phyloP scores from a whole-genome alignment of 208 protist species.

The Baffinella frigidus region DNA sequence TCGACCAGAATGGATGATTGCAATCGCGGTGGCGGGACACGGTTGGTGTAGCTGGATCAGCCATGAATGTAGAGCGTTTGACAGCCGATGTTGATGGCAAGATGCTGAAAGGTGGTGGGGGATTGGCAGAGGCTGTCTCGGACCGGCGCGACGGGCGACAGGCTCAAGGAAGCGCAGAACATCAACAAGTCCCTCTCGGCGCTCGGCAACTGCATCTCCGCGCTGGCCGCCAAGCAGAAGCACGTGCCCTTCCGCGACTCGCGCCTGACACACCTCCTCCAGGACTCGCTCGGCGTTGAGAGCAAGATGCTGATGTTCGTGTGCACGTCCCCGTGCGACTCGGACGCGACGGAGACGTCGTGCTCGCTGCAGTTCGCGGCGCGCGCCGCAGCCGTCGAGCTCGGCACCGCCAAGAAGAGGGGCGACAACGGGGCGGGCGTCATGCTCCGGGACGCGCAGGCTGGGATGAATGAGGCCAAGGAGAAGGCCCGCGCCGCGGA shows the following conservation, averaged over 20 bases:
- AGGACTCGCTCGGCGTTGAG: conserved; percentile 14
- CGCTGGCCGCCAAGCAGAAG: conserved; percentile 45
- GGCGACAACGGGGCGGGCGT: conserved; percentile 11
- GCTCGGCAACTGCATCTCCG: conserved; percentile 50
- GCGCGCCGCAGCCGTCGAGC: conserved; percentile 19
- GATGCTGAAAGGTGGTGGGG: background rate
- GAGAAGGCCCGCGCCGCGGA: background rate
- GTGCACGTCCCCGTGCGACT: background rate
- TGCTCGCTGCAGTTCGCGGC: conserved; percentile 58
- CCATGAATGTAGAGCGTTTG: too few species aligned
- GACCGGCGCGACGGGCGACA: conserved; percentile 16
- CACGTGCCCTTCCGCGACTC: conserved; percentile 49
- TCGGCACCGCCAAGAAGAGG: background rate
- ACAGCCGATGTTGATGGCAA: too few species aligned
- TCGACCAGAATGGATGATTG: too few species aligned
- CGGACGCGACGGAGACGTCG: conserved; percentile 1
- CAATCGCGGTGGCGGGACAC: too few species aligned
- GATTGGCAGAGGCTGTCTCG: background rate
- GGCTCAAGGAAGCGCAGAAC: conserved; percentile 50
- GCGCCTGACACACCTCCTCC: conserved; percentile 27
- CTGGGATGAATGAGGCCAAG: background rate
- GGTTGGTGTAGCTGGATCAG: too few species aligned
- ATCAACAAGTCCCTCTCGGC: conserved; percentile 62
- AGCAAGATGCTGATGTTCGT: conserved; percentile 60
- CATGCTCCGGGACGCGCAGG: conserved; percentile 5